Evolutionary conservation across 805 yeast genomes (phyloP).

Genomic region (Candida tallmaniae): DNA sequence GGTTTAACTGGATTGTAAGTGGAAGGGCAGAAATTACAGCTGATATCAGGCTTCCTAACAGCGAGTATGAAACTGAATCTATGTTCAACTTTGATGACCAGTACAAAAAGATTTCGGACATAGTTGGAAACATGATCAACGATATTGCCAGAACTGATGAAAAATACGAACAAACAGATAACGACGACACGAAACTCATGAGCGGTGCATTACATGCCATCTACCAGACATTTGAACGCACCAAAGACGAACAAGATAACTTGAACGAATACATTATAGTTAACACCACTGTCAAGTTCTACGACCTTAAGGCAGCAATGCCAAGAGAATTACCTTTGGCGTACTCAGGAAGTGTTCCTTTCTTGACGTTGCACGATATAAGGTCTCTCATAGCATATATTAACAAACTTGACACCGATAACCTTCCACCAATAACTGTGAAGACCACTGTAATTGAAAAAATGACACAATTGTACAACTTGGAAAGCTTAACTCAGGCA

Average conservation of each 20-base stretch:
- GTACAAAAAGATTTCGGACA: constrained; percentile 19
- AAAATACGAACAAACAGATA: constrained; percentile 3
- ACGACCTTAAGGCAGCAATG: constrained; percentile 54
- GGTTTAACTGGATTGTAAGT: constrained; percentile 67
- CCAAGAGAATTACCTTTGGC: constrained; percentile 50
- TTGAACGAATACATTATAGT: constrained; percentile 53
- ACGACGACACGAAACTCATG: constrained; percentile 24
- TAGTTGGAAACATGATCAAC: constrained; percentile 22
- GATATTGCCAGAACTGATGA: constrained; percentile 20
- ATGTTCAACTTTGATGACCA: constrained; percentile 16
- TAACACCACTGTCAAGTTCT: constrained; percentile 61
- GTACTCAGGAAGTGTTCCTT: constrained; percentile 46
- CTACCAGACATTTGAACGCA: constrained; percentile 33
- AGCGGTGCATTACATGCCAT: constrained; percentile 39
- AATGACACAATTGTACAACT: constrained; percentile 33
- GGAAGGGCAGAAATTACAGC: constrained; percentile 69
- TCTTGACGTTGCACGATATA: constrained; percentile 54
- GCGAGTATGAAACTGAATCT: constrained; percentile 20
- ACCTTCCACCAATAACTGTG: constrained; percentile 26
- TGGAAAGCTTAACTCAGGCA: constrained; percentile 35
- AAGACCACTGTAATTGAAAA: constrained; percentile 39
- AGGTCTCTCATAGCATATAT: constrained; percentile 59
- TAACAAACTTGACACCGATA: constrained; percentile 32
- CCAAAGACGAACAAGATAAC: constrained; percentile 9
- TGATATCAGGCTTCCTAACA: constrained; percentile 66